Evolutionary conservation across 2,329 filamentous ascomycete genomes (phyloP), one percentile per base, ranked within the genome.

Genomic region (Colletotrichum spinosum): DNA sequence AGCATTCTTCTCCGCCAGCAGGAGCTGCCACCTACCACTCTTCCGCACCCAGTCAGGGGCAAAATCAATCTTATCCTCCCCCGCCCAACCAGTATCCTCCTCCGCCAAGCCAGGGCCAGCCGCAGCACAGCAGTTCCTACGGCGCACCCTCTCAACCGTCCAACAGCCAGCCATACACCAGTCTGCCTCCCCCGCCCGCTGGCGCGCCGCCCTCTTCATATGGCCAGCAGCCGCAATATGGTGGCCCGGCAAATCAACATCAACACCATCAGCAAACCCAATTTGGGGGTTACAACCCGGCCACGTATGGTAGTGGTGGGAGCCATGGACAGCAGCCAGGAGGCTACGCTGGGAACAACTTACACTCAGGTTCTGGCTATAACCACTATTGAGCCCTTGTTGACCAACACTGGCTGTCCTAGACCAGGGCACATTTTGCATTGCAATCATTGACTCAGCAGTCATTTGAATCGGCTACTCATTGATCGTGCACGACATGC

Each of bases 21-120:
- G 74, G 67, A 69, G 69, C 59, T 55, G 71, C 73, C 39, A 70
- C 74, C 10, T 76, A 75, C 68, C 70, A 74, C 33, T 64, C 70
- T 8, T 66, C 74, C 59, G 67, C 75, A 60, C 67, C 70, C 13
- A 68, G 60, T 68, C 39, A 70, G 10, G 67, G 70, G 6, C 67
- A 63, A 17, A 62, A 57, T 12, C 45, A 68, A 35, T 67, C 70
- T 51, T 64, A 55, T 46, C 67, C 69, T 37, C 68, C 69, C 15
- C 69, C 69, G 12, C 68, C 67, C 11, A 67, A 59, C 8, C 67
- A 68, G 44, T 60, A 67, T 9, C 53, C 63, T n/a, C 53, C 63
- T 55, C 55, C 60, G 55, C 50, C 64, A n/a, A 45, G 41, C 33
- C 69, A 70, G 50, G 45, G 61, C 34, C 69, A 70, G 33, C 42